Evolutionary conservation across 306 rosid genomes (phyloP).

Genomic region (Cucurbita maxima): DNA sequence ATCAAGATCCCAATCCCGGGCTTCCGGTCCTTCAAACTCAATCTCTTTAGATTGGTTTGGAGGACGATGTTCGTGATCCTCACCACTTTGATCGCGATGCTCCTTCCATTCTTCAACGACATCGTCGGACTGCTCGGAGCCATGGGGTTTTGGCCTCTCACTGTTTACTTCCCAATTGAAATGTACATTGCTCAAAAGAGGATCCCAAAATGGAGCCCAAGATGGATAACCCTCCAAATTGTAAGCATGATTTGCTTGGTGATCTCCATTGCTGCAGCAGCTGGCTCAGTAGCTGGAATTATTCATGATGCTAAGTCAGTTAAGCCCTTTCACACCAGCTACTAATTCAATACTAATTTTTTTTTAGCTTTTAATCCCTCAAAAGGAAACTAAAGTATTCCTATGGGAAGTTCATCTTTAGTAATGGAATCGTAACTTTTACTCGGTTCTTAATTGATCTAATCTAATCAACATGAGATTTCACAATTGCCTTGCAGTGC

Average conservation of each 20-base stretch:
- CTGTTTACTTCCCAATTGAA: conserved; percentile 24
- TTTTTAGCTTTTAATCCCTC: neutral
- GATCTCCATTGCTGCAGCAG: conserved; percentile 38
- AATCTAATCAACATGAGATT: too few species aligned
- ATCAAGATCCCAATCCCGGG: conserved; percentile 32
- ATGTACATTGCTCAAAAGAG: conserved; percentile 63
- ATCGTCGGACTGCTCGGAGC: conserved; percentile 74
- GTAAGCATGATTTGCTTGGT: conserved; percentile 38
- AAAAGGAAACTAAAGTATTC: too few species aligned
- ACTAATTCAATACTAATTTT: neutral
- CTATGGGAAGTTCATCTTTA: too few species aligned
- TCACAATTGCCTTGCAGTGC: too few species aligned
- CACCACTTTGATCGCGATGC: conserved; percentile 54
- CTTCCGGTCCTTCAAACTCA: conserved; percentile 22
- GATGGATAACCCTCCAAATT: conserved; percentile 45
- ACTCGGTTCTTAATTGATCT: too few species aligned
- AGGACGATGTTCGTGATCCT: conserved; percentile 46
- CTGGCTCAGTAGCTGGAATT: conserved; percentile 66
- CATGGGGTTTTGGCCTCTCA: conserved; percentile 68
- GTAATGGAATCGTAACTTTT: too few species aligned
- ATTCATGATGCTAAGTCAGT: conserved; percentile 35
- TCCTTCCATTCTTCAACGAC: conserved; percentile 74
- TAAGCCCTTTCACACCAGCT: conserved; percentile 36
- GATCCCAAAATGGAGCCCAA: conserved; percentile 56
- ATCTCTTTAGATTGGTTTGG: conserved; percentile 38